Evolutionary conservation across 306 rosid genomes (phyloP).

Genomic region (Alnus glutinosa): DNA sequence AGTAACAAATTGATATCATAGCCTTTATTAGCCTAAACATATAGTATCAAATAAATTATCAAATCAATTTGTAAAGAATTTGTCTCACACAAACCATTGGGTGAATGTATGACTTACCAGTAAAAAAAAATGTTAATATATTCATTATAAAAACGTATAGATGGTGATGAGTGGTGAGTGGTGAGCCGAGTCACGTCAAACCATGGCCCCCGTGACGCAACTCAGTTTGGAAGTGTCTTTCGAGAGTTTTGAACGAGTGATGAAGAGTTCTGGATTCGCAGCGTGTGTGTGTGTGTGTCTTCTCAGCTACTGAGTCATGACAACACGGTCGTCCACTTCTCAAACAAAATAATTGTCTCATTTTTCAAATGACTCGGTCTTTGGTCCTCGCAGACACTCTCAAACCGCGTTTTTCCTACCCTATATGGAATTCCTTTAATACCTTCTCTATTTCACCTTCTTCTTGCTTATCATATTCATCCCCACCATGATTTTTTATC

Average conservation of each 20-base stretch:
- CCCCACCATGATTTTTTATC: slow-evolving; percentile 48
- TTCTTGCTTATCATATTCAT: not conserved
- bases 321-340: slow-evolving; percentile 10
- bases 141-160: too few relatives aligned
- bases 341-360: not conserved
- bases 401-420: slow-evolving; percentile 34
- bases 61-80: too few relatives aligned
- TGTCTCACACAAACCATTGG: too few relatives aligned
- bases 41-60: too few relatives aligned
- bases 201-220: too few relatives aligned
- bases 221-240: not conserved
- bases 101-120: too few relatives aligned
- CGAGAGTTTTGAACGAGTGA: not conserved
- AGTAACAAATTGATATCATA: too few relatives aligned
- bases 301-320: not conserved
- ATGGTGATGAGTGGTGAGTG: too few relatives aligned
- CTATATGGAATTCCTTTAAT: too few relatives aligned
- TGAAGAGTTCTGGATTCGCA: not conserved
- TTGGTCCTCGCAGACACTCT: slow-evolving; percentile 29
- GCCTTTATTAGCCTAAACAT: too few relatives aligned
- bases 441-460: not conserved
- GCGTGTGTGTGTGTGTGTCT: not conserved
- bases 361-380: slow-evolving; percentile 45
- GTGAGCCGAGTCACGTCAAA: too few relatives aligned
- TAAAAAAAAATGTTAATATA: too few relatives aligned